phyloP scores from a whole-genome alignment of 1,139 yeast genomes.

The Protomyces gravidus region DNA sequence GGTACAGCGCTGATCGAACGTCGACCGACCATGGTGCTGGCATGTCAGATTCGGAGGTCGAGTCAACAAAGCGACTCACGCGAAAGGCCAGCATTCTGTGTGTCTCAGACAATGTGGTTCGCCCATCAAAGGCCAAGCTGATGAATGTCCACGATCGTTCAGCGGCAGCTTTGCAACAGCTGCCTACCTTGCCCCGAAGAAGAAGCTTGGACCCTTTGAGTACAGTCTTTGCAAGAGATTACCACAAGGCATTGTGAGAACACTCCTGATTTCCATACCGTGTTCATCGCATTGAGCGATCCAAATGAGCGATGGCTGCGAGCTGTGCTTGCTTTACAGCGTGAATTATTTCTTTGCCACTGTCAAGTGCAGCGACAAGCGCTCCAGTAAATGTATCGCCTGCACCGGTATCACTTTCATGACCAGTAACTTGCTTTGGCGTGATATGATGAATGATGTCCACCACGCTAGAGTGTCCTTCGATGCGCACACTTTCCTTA shows the following conservation, averaged over 20 bases:
- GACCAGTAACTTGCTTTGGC: conserved; percentile 31
- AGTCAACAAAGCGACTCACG: neutral
- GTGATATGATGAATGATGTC: conserved; percentile 57
- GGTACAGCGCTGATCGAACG: too few relatives aligned
- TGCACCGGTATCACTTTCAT: conserved; percentile 59
- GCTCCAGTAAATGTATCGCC: conserved; percentile 64
- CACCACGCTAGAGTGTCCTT: conserved; percentile 48
- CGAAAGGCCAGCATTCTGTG: neutral
- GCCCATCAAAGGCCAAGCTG: neutral
- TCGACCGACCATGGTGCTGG: neutral
- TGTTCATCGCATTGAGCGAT: too few relatives aligned
- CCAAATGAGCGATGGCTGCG: conserved; percentile 9
- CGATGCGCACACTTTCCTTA: neutral
- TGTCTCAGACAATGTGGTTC: neutral
- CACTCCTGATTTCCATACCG: too few relatives aligned
- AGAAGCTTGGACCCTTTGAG: too few relatives aligned
- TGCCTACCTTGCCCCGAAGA: too few relatives aligned
- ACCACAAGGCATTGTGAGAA: too few relatives aligned
- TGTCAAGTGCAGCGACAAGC: conserved; percentile 41
- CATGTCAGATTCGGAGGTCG: neutral
- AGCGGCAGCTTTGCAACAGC: too few relatives aligned
- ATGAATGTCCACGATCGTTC: neutral
- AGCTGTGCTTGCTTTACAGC: conserved; percentile 7
- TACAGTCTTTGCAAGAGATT: too few relatives aligned
- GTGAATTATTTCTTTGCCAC: neutral